A percentile compares a stretch with the other conserved stretches of the same genome.
Evolutionary conservation across 352 stramenopile genomes (phyloP).

Genomic region (Globisporangium rhizosaccharum): DNA sequence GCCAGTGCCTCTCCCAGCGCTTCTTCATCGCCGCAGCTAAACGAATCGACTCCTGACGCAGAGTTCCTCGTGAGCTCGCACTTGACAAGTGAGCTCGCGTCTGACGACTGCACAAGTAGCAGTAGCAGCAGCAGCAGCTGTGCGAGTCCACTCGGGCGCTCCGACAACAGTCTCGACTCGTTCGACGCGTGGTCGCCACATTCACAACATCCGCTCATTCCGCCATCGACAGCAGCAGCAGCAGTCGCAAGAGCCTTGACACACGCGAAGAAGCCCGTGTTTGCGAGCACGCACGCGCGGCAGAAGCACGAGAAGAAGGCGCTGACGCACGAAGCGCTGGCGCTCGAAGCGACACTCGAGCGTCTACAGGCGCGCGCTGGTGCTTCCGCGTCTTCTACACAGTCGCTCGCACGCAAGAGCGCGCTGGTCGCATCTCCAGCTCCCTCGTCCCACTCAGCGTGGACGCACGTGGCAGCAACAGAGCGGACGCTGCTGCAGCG

Average conservation of each 20-base stretch:
- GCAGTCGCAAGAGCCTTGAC: slow-evolving; percentile 1
- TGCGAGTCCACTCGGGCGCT: background rate
- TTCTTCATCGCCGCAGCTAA: background rate
- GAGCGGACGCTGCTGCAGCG: background rate
- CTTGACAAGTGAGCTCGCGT: background rate
- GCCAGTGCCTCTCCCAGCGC: background rate
- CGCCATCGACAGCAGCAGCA: background rate
- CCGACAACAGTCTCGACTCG: background rate
- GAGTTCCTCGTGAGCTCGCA: background rate
- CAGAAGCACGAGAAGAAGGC: background rate
- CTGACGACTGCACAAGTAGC: background rate
- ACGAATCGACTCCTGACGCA: background rate
- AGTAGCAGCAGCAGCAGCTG: background rate
- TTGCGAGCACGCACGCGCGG: slow-evolving; percentile 2
- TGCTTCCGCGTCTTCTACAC: no score
- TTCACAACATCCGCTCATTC: background rate
- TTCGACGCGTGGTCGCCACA: background rate
- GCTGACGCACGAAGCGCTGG: background rate
- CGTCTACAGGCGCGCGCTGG: background rate
- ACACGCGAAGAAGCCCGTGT: background rate
- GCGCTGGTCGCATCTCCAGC: background rate
- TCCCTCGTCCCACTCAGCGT: background rate
- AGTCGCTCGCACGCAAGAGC: background rate
- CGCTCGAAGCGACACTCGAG: background rate
- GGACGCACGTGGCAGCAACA: background rate